Base-by-base conservation (phyloP, 2,329 filamentous ascomycete genomes). In the Aspergillus alliaceus region DNA sequence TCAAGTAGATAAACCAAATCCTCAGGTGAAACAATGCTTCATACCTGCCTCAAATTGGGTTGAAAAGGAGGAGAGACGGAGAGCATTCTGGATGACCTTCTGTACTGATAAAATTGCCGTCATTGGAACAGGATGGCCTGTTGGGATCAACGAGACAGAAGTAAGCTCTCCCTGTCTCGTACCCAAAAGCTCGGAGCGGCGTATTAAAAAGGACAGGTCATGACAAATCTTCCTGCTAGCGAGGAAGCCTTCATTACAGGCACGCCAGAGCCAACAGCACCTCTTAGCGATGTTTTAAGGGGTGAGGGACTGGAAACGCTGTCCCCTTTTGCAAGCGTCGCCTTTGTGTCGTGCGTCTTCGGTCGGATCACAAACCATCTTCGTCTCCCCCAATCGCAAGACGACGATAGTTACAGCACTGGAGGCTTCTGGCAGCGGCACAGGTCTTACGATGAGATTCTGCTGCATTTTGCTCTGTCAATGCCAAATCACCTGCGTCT, bases 401-500 rank as follows among this genome's bases (percentile, higher is more conserved):
- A 96, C 62, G 86, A 86, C 47, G 93, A 96, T 59, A 82, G 90
- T 66, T 91, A 98, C 69, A 83, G 97, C 50, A 93, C 96, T 67
- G 93, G 93, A 27, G 89, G 90, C 51, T 99, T 97, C 74, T 99
- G 95, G 95, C 96, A 90, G 71, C 88, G 95, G 2, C 95, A 99
- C 73, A 85, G 93, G 31, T 83, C 86, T 20, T 86, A 98, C 79
- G 95, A 98, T 72, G 93, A 93, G 66, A 90, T 96, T 57, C 81
- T 99, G 3, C 85, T 96, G 56, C 95, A 95, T 70, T 96, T 90
- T 0, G 88, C 90, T 0, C 83, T 98, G n/a, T 89, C 88, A 40
- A 80, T 98, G n/a, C 93, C 95, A 0, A 82, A 85, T 32, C 83
- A 90, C 62, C 82, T 98, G 29, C 91, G 93, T 64, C 79, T 98